These are phyloP conservation scores for Pichia cephalocereana DNA, from an alignment of 805 yeast genomes.

Conservation along the genomic window DNA sequence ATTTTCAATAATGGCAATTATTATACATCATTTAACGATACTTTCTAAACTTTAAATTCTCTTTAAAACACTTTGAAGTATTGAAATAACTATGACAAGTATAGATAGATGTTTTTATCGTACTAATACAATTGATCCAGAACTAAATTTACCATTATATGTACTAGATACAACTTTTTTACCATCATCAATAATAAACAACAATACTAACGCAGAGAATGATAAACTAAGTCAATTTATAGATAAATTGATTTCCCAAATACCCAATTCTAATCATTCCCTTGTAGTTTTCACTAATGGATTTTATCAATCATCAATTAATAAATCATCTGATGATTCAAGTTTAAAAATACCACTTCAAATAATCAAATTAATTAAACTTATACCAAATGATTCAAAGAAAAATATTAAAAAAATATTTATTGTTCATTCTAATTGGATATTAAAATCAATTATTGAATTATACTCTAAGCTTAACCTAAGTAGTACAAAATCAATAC, in stretches of 20 bases:
- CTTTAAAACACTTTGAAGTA: too few relatives aligned
- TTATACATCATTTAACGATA: too few relatives aligned
- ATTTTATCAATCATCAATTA: conserved; percentile 31
- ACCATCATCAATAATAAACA: conserved; percentile 43
- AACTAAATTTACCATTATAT: conserved; percentile 59
- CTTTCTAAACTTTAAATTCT: too few relatives aligned
- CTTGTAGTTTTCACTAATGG: conserved; percentile 80
- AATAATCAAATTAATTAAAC: conserved; percentile 35
- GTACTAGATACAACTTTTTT: conserved; percentile 77
- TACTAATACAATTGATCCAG: conserved; percentile 57
- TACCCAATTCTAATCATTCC: conserved; percentile 59
- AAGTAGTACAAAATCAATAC: conserved; percentile 10
- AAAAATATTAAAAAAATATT: conserved; percentile 52
- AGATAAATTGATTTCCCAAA: conserved; percentile 40
- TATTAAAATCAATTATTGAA: conserved; percentile 69
- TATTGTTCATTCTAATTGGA: conserved; percentile 88
- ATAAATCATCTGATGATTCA: not conserved
- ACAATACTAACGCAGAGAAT: conserved; percentile 14
- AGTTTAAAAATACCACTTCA: conserved; percentile 22
- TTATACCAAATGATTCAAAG: conserved; percentile 48
- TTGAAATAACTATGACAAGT: not conserved
- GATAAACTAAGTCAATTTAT: conserved; percentile 40
- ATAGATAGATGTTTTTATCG: conserved; percentile 18
- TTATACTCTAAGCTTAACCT: conserved; percentile 50
- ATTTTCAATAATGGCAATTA: too few relatives aligned